A percentile compares a stretch with the other conserved stretches of the same genome.
Evolutionary conservation across 768 basidiomycete genomes (phyloP).

Genomic region (Hygrophoropsis aurantiaca): DNA sequence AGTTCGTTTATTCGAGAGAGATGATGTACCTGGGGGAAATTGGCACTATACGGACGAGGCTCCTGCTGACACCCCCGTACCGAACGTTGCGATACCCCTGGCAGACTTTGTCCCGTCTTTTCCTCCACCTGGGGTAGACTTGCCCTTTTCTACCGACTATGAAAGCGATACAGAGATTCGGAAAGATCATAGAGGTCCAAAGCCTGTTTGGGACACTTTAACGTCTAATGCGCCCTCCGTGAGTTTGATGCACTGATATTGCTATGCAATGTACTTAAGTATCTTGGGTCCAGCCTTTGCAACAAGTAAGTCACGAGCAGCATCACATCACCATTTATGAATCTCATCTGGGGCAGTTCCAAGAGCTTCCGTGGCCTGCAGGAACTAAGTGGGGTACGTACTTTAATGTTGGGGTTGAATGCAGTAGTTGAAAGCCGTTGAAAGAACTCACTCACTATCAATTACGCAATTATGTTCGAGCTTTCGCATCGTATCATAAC

Average conservation of each 20-base stretch:
- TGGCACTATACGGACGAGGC: slow-evolving; percentile 44
- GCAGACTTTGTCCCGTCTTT: slow-evolving; percentile 37
- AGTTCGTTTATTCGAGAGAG: slow-evolving; percentile 39
- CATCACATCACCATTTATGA: neutral
- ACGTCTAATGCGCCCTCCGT: slow-evolving; percentile 37
- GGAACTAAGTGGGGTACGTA: slow-evolving; percentile 5
- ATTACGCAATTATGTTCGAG: slow-evolving; percentile 37
- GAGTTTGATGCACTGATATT: slow-evolving; percentile 1
- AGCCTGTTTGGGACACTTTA: slow-evolving; percentile 36
- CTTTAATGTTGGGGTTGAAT: slow-evolving; percentile 21
- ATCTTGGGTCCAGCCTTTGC: slow-evolving; percentile 9
- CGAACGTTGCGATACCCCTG: slow-evolving; percentile 29
- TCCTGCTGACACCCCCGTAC: slow-evolving; percentile 35
- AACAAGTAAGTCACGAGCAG: slow-evolving; percentile 11
- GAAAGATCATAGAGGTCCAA: slow-evolving; percentile 34
- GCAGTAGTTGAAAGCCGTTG: slow-evolving; percentile 14
- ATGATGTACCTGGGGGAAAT: slow-evolving; percentile 37
- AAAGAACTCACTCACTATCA: slow-evolving; percentile 35
- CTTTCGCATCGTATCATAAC: slow-evolving; percentile 41
- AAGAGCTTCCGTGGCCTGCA: slow-evolving; percentile 6
- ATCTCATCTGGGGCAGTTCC: slow-evolving; percentile 1
- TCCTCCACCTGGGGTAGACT: slow-evolving; percentile 29
- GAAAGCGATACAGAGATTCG: slow-evolving; percentile 20
- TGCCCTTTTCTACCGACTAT: slow-evolving; percentile 16
- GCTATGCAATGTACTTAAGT: neutral